These are phyloP conservation scores for Arachis monticola DNA, from an alignment of 331 rosid genomes.

Conservation along the genomic window DNA sequence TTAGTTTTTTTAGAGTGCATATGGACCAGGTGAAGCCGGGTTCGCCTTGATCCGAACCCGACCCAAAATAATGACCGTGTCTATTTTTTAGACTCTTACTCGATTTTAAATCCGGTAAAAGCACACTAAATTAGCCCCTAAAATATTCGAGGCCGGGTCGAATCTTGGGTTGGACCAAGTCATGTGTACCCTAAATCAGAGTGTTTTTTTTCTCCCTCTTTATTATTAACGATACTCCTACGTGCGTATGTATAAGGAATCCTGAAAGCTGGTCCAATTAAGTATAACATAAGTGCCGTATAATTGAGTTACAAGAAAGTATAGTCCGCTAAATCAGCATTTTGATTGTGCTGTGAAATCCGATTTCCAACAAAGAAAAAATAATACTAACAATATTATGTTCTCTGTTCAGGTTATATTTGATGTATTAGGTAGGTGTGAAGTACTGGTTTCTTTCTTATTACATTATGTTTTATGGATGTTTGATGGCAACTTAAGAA, in stretches of 20 bases:
- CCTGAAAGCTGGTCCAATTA: background rate
- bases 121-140: too few species aligned
- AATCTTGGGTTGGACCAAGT: too few species aligned
- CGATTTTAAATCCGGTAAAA: too few species aligned
- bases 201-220: too few species aligned
- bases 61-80: too few species aligned
- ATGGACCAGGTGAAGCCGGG: too few species aligned
- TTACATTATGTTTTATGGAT: background rate
- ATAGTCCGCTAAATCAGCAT: background rate
- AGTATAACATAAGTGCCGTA: background rate
- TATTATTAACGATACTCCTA: too few species aligned
- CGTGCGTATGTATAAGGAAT: background rate
- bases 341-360: slow-evolving; percentile 3
- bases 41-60: too few species aligned
- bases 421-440: slow-evolving; percentile 18
- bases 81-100: too few species aligned
- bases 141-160: too few species aligned
- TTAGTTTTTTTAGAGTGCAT: too few species aligned
- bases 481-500: slow-evolving; percentile 15
- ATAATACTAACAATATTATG: background rate
- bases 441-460: background rate
- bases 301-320: background rate
- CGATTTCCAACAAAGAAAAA: background rate
- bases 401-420: background rate
- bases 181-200: too few species aligned